Conservation (phyloP, 179 eudicot species). For the Corrigiola litoralis region DNA sequence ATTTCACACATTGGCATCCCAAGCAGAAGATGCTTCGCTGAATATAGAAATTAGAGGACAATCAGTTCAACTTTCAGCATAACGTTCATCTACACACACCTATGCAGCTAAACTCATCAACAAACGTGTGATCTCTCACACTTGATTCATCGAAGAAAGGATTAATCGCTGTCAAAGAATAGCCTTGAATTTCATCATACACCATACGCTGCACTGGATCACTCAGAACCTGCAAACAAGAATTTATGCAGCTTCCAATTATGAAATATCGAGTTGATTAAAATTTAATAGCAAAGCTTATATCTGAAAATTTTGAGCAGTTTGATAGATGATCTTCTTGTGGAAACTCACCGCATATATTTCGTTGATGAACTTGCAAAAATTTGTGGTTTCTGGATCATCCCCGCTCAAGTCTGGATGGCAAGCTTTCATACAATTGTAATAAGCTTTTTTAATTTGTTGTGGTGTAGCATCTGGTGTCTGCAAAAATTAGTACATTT, state of each 20-base stretch:
- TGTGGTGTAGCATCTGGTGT: conserved; percentile 89
- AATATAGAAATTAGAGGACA: neutral
- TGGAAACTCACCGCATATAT: conserved; percentile 61
- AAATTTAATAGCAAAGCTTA: neutral
- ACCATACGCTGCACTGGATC: conserved; percentile 94
- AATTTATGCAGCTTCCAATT: neutral
- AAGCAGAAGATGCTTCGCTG: neutral
- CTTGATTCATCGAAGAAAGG: conserved; percentile 78
- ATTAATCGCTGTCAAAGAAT: conserved; percentile 81
- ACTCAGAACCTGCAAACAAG: conserved; percentile 59
- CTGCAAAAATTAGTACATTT: conserved; percentile 11
- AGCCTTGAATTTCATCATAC: conserved; percentile 92
- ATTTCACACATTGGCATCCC: neutral
- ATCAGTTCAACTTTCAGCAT: neutral
- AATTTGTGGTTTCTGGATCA: conserved; percentile 76
- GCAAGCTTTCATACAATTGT: conserved; percentile 94
- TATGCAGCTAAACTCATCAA: conserved; percentile 98
- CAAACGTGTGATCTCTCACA: conserved; percentile 80
- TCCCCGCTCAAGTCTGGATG: conserved; percentile 98
- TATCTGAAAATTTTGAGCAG: neutral
- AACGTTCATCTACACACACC: conserved; percentile 33
- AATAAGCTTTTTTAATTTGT: conserved; percentile 88
- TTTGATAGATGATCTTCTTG: neutral
- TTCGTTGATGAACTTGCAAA: conserved; percentile 94
- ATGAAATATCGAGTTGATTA: neutral